phyloP scores from a whole-genome alignment of 768 basidiomycete genomes.

The Plicaturopsis crispa region DNA sequence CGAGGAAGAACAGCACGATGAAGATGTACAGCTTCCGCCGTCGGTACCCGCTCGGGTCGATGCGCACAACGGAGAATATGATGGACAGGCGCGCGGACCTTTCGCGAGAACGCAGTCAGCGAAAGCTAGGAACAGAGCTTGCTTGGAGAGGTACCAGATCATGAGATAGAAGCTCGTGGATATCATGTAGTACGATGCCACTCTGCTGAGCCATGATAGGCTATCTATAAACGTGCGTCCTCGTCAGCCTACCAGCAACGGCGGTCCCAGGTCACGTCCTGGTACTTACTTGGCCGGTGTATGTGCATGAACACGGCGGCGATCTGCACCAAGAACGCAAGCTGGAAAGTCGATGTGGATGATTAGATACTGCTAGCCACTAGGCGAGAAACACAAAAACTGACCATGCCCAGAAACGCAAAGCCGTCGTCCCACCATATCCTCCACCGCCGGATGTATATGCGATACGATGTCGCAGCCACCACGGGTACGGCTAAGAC shows the following conservation, averaged over 20 bases:
- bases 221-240: too few relatives aligned
- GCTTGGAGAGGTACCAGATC: background rate
- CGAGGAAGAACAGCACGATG: conserved; percentile 22
- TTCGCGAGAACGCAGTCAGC: background rate
- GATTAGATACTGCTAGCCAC: too few relatives aligned
- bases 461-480: too few relatives aligned
- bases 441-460: background rate
- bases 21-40: conserved; percentile 19
- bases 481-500: too few relatives aligned
- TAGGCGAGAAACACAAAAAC: too few relatives aligned
- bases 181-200: background rate
- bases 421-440: background rate
- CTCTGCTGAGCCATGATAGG: background rate
- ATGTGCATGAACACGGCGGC: background rate
- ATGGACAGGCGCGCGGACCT: conserved; percentile 46
- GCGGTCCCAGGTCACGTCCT: background rate
- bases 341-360: background rate
- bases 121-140: background rate
- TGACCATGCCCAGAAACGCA: background rate
- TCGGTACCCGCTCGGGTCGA: conserved; percentile 29
- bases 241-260: too few relatives aligned
- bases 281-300: background rate
- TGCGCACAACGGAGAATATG: conserved; percentile 45
- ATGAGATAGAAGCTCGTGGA: background rate
- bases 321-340: background rate